A percentile compares a stretch with the other conserved stretches of the same genome.
Conservation (phyloP, 148 eudicot species). For the Cornus controversa region DNA sequence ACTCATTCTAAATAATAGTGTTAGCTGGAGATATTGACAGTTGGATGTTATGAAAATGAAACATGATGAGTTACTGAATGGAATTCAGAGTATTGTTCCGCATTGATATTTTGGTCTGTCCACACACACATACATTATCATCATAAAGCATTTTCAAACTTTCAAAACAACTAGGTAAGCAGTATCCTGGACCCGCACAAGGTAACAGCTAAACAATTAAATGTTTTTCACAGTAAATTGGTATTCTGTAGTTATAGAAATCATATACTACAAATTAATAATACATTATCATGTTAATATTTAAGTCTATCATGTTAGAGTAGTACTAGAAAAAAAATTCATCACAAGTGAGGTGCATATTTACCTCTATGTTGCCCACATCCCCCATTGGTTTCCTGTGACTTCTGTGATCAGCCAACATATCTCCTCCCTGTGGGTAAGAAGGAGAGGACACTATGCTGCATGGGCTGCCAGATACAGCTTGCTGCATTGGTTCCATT, state of each 20-base stretch:
- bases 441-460: conserved; percentile 40
- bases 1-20: neutral
- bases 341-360: neutral
- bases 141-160: no score
- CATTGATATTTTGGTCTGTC: neutral
- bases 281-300: neutral
- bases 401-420: conserved; percentile 31
- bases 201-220: neutral
- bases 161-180: neutral
- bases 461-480: conserved; percentile 47
- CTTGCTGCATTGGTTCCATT: conserved; percentile 35
- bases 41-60: neutral
- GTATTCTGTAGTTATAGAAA: neutral
- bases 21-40: neutral
- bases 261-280: neutral
- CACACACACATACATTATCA: neutral
- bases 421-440: conserved; percentile 33
- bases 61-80: neutral
- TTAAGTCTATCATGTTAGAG: neutral
- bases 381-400: conserved; percentile 72
- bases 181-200: neutral
- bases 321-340: neutral
- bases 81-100: no score
- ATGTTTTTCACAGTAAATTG: neutral
- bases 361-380: conserved; percentile 78